Conservation (phyloP, 345 rosid species). For the Garcia nutans region DNA sequence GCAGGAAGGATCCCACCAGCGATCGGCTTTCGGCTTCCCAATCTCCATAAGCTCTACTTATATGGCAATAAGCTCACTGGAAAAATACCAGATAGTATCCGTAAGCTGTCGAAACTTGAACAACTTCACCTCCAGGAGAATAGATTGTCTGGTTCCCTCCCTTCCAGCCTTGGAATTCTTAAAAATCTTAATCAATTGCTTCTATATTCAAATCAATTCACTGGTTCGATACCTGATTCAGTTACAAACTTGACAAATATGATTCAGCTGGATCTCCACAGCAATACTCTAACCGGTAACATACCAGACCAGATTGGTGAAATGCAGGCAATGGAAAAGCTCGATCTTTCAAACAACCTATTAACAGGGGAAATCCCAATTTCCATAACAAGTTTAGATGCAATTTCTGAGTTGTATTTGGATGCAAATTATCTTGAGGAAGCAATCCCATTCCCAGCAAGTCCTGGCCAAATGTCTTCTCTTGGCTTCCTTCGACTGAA, state of each 20-base stretch:
- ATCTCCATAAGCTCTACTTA: slow-evolving; percentile 39
- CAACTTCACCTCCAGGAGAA: slow-evolving; percentile 52
- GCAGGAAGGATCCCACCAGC: slow-evolving; percentile 44
- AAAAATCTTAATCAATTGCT: slow-evolving; percentile 36
- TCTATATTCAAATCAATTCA: slow-evolving; percentile 42
- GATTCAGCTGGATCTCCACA: slow-evolving; percentile 44
- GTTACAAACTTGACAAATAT: slow-evolving; percentile 41
- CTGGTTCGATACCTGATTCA: slow-evolving; percentile 40
- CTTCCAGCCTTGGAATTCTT: slow-evolving; percentile 41
- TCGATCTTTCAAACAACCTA: slow-evolving; percentile 49
- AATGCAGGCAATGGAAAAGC: slow-evolving; percentile 38
- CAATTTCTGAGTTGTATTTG: slow-evolving; percentile 43
- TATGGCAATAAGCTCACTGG: slow-evolving; percentile 53
- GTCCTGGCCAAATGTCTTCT: slow-evolving; percentile 36
- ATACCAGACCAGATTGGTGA: slow-evolving; percentile 42
- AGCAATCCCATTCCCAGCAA: slow-evolving; percentile 39
- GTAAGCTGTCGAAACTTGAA: slow-evolving; percentile 46
- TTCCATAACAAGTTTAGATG: slow-evolving; percentile 36
- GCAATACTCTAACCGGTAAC: slow-evolving; percentile 37
- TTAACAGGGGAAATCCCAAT: slow-evolving; percentile 39
- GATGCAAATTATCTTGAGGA: slow-evolving; percentile 46
- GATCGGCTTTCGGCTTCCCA: slow-evolving; percentile 41
- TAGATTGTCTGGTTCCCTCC: slow-evolving; percentile 44
- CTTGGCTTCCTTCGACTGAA: slow-evolving; percentile 48
- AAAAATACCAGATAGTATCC: slow-evolving; percentile 44